A percentile compares a stretch with the other conserved stretches of the same genome.
These are phyloP conservation scores for Aspergillus bombycis DNA, from an alignment of 2,329 filamentous ascomycete species.

Conservation along the genomic window DNA sequence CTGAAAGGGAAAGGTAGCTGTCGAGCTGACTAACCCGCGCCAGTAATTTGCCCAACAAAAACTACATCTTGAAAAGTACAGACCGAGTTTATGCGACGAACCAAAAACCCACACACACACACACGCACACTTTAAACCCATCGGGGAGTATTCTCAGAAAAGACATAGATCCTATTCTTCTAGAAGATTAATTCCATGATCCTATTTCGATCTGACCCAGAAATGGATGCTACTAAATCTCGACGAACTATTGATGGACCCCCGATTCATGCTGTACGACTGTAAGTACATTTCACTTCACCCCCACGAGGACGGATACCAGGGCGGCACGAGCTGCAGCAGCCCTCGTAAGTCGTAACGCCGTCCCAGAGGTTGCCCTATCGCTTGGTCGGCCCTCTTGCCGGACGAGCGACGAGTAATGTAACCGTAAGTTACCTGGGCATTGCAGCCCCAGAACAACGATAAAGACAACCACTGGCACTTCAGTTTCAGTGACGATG, in stretches of 20 bases:
- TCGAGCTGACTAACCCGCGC: conserved; percentile 2
- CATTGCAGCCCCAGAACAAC: background rate
- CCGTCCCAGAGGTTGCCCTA: background rate
- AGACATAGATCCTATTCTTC: background rate
- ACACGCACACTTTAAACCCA: background rate
- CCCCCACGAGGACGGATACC: conserved; percentile 6
- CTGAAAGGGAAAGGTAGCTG: conserved; percentile 1
- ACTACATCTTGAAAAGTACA: background rate
- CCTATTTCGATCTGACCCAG: background rate
- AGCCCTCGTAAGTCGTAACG: background rate
- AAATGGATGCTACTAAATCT: conserved; percentile 1
- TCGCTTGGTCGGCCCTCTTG: background rate
- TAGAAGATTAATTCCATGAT: background rate
- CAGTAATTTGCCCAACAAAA: conserved; percentile 1
- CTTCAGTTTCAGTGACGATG: background rate
- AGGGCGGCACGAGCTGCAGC: conserved; percentile 2
- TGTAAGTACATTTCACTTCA: background rate
- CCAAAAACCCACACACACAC: no score
- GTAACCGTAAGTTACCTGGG: background rate
- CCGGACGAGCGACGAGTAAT: background rate
- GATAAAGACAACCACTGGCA: background rate
- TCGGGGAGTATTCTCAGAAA: background rate
- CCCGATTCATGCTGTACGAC: conserved; percentile 1
- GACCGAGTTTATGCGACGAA: background rate
- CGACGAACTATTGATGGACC: background rate